Evolutionary conservation across 352 stramenopile species (phyloP).

Genomic region (Phytopythium delawarense): DNA sequence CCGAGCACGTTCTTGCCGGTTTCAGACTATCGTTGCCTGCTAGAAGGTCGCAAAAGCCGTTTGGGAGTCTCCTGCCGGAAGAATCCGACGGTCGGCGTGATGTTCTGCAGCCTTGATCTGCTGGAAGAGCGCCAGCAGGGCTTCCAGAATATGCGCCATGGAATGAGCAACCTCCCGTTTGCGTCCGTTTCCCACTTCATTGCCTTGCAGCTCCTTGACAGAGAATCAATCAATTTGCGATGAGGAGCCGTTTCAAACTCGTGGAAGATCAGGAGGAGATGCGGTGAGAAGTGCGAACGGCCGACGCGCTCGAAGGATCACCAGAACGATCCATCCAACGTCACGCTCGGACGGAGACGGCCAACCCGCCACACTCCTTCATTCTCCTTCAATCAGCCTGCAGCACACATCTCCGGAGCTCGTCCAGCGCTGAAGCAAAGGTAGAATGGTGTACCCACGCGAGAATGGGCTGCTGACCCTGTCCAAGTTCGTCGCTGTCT

Average conservation of each 20-base stretch:
- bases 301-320: background rate
- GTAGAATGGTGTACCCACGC: constrained; percentile 5
- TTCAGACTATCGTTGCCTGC: background rate
- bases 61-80: background rate
- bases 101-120: background rate
- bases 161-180: background rate
- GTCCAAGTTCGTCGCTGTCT: constrained; percentile 7
- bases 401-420: background rate
- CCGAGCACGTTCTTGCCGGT: constrained; percentile 1
- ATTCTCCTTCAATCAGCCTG: background rate
- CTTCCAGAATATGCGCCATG: constrained; percentile 3
- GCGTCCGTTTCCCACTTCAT: constrained; percentile 1
- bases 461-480: background rate
- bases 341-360: background rate
- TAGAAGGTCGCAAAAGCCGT: background rate
- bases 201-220: too few species aligned
- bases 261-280: background rate
- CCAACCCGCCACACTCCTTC: background rate
- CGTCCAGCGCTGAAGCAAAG: background rate
- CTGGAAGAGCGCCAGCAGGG: background rate
- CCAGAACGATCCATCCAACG: background rate
- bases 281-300: background rate
- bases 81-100: background rate
- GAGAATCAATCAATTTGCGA: background rate
- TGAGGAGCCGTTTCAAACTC: background rate